These are phyloP conservation scores for Leucogyrophana mollusca DNA, from an alignment of 768 basidiomycete species.

Conservation along the genomic window DNA sequence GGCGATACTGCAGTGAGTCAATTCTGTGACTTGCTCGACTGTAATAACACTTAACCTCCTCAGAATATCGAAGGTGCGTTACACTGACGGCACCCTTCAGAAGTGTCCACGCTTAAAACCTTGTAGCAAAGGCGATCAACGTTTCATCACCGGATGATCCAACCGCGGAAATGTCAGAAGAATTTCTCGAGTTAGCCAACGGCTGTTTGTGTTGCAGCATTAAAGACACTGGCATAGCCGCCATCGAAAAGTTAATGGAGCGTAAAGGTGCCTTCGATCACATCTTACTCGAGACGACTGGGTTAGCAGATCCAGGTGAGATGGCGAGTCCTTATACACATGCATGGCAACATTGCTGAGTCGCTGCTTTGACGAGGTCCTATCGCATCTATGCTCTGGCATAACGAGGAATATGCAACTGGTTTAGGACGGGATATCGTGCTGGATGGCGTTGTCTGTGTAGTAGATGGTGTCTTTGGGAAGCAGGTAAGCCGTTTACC, in stretches of 20 bases:
- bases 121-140: slow-evolving; percentile 80
- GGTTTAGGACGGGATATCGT: slow-evolving; percentile 70
- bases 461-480: slow-evolving; percentile 89
- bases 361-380: slow-evolving; percentile 49
- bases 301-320: slow-evolving; percentile 90
- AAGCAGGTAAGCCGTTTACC: slow-evolving; percentile 38
- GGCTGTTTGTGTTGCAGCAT: slow-evolving; percentile 99
- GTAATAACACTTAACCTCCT: too few relatives aligned
- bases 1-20: slow-evolving; percentile 87
- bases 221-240: slow-evolving; percentile 89
- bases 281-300: slow-evolving; percentile 94
- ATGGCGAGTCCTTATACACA: neutral
- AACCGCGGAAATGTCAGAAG: slow-evolving; percentile 65
- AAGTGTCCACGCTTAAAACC: neutral
- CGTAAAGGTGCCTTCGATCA: slow-evolving; percentile 90
- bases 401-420: slow-evolving; percentile 75
- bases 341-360: neutral
- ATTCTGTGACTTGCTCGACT: slow-evolving; percentile 2
- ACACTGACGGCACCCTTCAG: too few relatives aligned
- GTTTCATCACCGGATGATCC: slow-evolving; percentile 68
- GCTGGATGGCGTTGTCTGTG: slow-evolving; percentile 88
- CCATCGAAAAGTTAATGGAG: slow-evolving; percentile 90
- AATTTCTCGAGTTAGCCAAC: slow-evolving; percentile 90
- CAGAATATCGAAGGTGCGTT: slow-evolving; percentile 89
- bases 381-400: slow-evolving; percentile 86